Evolutionary conservation across 345 rosid genomes (phyloP), one percentile per base, ranked within the genome.

Genomic region (Syzygium grande): DNA sequence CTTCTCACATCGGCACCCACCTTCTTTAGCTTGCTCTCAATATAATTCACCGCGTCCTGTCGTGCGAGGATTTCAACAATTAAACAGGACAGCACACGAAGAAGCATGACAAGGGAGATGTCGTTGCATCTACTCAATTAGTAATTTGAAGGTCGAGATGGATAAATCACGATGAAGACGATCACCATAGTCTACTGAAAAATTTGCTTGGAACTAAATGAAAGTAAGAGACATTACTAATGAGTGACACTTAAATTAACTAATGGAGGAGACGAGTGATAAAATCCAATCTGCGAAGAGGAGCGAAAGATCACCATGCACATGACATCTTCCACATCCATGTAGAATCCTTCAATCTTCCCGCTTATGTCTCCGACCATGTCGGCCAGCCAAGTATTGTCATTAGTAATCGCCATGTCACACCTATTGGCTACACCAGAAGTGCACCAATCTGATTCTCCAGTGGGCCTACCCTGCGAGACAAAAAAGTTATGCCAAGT

Each of bases 1-100:
- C 91, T 83, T 86, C 84, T 85, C 58, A 91, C 88, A 87, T 87
- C 86, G 34, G 89, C 84, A 88, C 92, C 86, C 22, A 89, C 89
- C 9, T 87, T 73, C 86, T 87, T 88, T 86, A 89, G 54, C 84
- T 84, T 86, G 87, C 87, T 87, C n/a, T 84, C 87, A 13, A 91
- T 65, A 68, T 58, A 51, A 43, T 43, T 77, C 7, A 87, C 51
- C 22, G 90, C 30, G 52, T 84, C 85, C 85, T 84, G 19, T 52
- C 54, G 29, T 51, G 55, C 6, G 2, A 52, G 38, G 53, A 84
- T 23, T 46, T 23, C 30, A 2, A n/a, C 38, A 25, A 51, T 84
- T 84, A 49, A 49, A 51, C 10, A 52, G 22, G 38, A 84, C 30
- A 49, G 38, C 55, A 7, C 54, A 46, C 13, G 55, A 13, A 25